Conservation (phyloP, 2,329 filamentous ascomycete species). For the Colletotrichum sp. region DNA sequence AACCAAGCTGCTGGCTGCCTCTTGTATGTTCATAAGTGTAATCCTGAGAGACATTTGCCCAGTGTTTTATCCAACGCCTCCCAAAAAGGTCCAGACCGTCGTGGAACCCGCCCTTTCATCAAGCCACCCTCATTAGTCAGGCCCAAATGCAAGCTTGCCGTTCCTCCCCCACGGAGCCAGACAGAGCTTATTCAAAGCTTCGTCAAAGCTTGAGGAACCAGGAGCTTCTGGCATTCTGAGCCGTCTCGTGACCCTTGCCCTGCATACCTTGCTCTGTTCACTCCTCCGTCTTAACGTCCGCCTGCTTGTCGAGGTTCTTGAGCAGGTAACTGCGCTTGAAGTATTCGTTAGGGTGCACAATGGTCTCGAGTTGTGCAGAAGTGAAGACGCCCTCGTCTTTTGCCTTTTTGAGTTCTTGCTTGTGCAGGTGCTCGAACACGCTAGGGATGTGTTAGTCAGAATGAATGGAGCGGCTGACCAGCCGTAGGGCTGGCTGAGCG, state of each 20-base stretch:
- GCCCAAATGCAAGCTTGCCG: neutral
- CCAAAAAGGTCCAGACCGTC: slow-evolving; percentile 8
- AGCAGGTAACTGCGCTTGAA: slow-evolving; percentile 94
- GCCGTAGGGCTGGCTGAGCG: neutral
- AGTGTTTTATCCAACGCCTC: neutral
- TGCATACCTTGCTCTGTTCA: slow-evolving; percentile 31
- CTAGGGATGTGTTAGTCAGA: slow-evolving; percentile 38
- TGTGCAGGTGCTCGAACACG: slow-evolving; percentile 90
- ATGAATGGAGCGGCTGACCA: neutral
- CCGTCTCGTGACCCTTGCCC: neutral
- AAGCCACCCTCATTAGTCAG: slow-evolving; percentile 10
- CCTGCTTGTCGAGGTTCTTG: slow-evolving; percentile 72
- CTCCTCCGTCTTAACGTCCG: slow-evolving; percentile 63
- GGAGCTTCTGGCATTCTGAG: neutral
- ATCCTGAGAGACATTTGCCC: neutral
- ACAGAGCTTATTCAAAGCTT: neutral
- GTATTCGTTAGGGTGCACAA: slow-evolving; percentile 97
- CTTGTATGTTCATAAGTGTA: neutral
- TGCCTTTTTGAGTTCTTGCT: slow-evolving; percentile 75
- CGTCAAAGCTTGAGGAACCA: neutral
- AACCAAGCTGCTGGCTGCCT: neutral
- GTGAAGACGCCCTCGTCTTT: slow-evolving; percentile 77
- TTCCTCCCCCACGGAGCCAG: neutral
- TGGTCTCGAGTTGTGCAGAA: slow-evolving; percentile 84
- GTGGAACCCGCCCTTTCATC: slow-evolving; percentile 5